A percentile compares a stretch with the other conserved stretches of the same genome.
phyloP scores from a whole-genome alignment of 2,329 filamentous ascomycete genomes.

The Diplodia scrobiculata region DNA sequence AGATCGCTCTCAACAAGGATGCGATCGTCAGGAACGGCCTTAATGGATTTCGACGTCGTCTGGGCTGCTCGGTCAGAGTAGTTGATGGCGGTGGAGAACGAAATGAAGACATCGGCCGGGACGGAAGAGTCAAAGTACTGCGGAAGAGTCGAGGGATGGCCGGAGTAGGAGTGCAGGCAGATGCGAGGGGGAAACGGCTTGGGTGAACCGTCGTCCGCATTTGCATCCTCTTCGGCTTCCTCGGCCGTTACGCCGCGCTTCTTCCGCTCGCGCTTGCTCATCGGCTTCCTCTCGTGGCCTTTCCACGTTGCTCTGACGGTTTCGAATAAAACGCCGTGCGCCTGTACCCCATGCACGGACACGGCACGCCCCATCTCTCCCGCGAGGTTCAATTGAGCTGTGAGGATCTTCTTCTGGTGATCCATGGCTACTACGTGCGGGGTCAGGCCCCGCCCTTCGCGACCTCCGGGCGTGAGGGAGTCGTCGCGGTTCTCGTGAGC shows the following conservation, averaged over 20 bases:
- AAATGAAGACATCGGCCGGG: slow-evolving; percentile 79
- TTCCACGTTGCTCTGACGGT: slow-evolving; percentile 68
- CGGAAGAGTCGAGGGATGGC: slow-evolving; percentile 69
- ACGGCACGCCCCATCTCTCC: slow-evolving; percentile 66
- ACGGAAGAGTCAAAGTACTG: slow-evolving; percentile 75
- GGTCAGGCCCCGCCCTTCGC: slow-evolving; percentile 69
- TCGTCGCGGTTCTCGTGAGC: slow-evolving; percentile 49
- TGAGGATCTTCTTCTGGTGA: slow-evolving; percentile 69
- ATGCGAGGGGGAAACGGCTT: slow-evolving; percentile 81
- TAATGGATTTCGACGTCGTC: slow-evolving; percentile 65
- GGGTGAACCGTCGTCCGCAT: slow-evolving; percentile 32
- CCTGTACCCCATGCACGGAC: slow-evolving; percentile 74
- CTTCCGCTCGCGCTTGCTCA: slow-evolving; percentile 61
- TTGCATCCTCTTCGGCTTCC: slow-evolving; percentile 22
- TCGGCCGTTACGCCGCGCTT: slow-evolving; percentile 15
- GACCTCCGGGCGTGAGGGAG: slow-evolving; percentile 65
- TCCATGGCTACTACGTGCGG: slow-evolving; percentile 67
- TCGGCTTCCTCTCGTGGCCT: slow-evolving; percentile 65
- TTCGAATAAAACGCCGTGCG: slow-evolving; percentile 70
- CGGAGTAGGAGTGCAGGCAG: slow-evolving; percentile 93
- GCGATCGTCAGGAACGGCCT: slow-evolving; percentile 72
- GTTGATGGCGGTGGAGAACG: slow-evolving; percentile 84
- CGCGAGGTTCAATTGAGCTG: slow-evolving; percentile 70
- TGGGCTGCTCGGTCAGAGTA: slow-evolving; percentile 57
- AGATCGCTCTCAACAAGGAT: slow-evolving; percentile 89